Evolutionary conservation across 768 basidiomycete species (phyloP).

Genomic region (Gyrodon lividus): DNA sequence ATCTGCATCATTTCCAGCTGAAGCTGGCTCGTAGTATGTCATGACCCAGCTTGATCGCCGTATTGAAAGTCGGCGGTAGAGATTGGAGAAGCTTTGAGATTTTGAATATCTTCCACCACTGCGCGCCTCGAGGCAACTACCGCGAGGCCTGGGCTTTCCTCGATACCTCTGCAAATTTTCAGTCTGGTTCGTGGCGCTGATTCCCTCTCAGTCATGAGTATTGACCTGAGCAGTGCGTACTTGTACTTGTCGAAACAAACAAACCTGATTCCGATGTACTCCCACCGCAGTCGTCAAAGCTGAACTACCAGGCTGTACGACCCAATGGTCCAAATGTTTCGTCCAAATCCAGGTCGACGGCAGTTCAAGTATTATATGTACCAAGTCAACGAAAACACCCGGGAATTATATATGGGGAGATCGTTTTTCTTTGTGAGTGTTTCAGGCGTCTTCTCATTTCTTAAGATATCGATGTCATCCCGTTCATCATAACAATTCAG

Average conservation of each 20-base stretch:
- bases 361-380: conserved; percentile 11
- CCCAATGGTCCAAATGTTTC: conserved; percentile 25
- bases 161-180: neutral
- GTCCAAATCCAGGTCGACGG: conserved; percentile 19
- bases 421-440: conserved; percentile 21
- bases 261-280: neutral
- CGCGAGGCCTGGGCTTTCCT: no score
- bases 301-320: conserved; percentile 19
- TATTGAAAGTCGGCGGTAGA: no score
- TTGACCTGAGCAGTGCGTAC: conserved; percentile 3
- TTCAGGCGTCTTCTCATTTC: neutral
- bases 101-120: no score
- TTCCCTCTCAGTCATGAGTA: neutral
- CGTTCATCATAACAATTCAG: conserved; percentile 3
- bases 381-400: conserved; percentile 15
- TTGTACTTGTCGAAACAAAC: no score
- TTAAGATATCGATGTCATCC: neutral
- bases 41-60: no score
- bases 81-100: no score
- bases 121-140: neutral
- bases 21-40: no score
- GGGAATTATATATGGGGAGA: conserved; percentile 23
- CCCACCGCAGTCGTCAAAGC: conserved; percentile 22
- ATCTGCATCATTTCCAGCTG: no score
- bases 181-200: neutral